Evolutionary conservation across 169 alveolate species (phyloP), one percentile per base, ranked within the genome.

Genomic region (Fabrea salina): DNA sequence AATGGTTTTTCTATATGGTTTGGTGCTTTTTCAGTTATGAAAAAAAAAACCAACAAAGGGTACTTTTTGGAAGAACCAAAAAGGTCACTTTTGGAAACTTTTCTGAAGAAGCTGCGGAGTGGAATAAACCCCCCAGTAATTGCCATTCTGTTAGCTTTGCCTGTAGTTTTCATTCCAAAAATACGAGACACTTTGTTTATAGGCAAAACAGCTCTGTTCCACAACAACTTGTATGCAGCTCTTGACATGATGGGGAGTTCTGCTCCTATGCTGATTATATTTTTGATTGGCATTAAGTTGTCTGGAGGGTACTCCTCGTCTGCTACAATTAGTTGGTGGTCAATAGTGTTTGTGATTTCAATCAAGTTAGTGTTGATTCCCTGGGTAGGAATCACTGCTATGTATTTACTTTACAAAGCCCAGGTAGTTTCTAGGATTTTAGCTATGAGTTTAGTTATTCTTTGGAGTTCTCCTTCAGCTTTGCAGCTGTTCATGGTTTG

Each of bases 401-500:
- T n/a, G n/a, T n/a, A n/a, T n/a, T n/a, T n/a, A n/a, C n/a, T n/a
- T n/a, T n/a, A n/a, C n/a, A n/a, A n/a, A n/a, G n/a, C n/a, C n/a
- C n/a, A n/a, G n/a, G n/a, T n/a, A n/a, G n/a, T n/a, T n/a, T n/a
- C n/a, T n/a, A n/a, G n/a, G n/a, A n/a, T n/a, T n/a, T n/a, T n/a
- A n/a, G n/a, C n/a, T n/a, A n/a, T n/a, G n/a, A n/a, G n/a, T n/a
- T n/a, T n/a, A n/a, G n/a, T n/a, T n/a, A n/a, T n/a, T n/a, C n/a
- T n/a, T n/a, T n/a, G n/a, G n/a, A n/a, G n/a, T n/a, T n/a, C n/a
- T n/a, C 76, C 76, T 32, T 37, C 56, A 4, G 33, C 76, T 5
- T 25, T 66, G 54, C 56, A 66, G n/a, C 76, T 66, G 43, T 39
- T 39, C 13, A 27, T 66, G 54, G 32, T 66, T n/a, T 66, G 76